phyloP scores from a whole-genome alignment of 2,329 filamentous ascomycete species.

The Phoma sp. region DNA sequence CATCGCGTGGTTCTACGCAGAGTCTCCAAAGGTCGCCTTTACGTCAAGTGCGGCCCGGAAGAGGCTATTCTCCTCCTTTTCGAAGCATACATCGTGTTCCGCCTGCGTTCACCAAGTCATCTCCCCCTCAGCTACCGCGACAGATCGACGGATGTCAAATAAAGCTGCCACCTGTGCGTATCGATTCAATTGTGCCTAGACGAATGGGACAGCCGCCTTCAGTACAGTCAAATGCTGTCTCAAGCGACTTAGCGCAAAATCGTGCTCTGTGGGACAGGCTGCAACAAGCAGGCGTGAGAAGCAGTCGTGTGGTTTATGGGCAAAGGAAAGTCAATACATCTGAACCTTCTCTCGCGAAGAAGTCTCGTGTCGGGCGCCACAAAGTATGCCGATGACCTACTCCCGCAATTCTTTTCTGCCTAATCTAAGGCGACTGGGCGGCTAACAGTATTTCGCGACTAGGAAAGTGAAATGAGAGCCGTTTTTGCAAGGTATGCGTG shows the following conservation, averaged over 20 bases:
- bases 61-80: constrained; percentile 5
- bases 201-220: constrained; percentile 23
- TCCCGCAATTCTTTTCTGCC: no score
- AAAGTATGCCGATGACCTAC: constrained; percentile 26
- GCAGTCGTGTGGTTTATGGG: constrained; percentile 22
- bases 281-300: constrained; percentile 31
- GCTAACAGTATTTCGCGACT: no score
- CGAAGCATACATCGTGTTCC: no score
- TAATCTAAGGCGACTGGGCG: no score
- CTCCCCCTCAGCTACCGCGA: constrained; percentile 3
- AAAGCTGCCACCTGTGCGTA: constrained; percentile 10
- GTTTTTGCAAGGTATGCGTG: neutral
- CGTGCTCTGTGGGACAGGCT: constrained; percentile 24
- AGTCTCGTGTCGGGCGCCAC: constrained; percentile 24
- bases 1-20: neutral
- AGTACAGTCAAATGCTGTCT: constrained; percentile 23
- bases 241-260: constrained; percentile 18
- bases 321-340: neutral
- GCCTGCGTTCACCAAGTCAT: no score
- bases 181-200: constrained; percentile 9
- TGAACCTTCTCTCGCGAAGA: neutral
- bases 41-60: constrained; percentile 20
- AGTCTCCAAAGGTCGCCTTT: constrained; percentile 20
- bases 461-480: no score
- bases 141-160: constrained; percentile 7